Conservation (phyloP, 169 alveolate genomes). For the Eimeria praecox region DNA sequence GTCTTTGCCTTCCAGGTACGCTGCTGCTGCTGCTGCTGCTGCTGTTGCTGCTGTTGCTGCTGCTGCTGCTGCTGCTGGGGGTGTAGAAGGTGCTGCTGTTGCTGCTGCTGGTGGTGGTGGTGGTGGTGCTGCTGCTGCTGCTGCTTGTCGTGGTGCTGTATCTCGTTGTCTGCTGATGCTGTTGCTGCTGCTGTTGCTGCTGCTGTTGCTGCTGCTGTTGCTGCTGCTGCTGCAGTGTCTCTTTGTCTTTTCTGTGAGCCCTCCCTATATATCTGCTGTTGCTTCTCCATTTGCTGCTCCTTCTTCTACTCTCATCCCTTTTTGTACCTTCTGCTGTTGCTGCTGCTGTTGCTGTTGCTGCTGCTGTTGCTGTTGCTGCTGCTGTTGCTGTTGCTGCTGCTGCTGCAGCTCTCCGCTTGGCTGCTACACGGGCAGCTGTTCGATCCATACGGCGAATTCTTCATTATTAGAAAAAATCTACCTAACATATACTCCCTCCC, state of each 20-base stretch:
- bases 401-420: constrained; percentile 63
- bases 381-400: constrained; percentile 49
- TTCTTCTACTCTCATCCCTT: neutral
- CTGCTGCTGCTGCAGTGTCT: constrained; percentile 77
- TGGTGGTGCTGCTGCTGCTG: neutral
- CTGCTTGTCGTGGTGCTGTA: too few species aligned
- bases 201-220: constrained; percentile 45
- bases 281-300: constrained; percentile 18
- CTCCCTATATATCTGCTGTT: constrained; percentile 14
- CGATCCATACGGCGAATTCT: constrained; percentile 75
- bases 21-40: too few species aligned
- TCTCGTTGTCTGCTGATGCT: neutral
- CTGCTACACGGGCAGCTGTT: constrained; percentile 76
- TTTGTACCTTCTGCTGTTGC: neutral
- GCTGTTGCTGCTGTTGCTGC: constrained; percentile 20
- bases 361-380: neutral
- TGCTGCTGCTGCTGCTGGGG: constrained; percentile 4
- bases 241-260: neutral
- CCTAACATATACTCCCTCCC: neutral
- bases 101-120: constrained; percentile 38
- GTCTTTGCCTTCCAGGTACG: constrained; percentile 80
- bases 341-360: neutral
- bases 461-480: constrained; percentile 13
- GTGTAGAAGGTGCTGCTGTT: neutral
- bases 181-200: too few species aligned